Base-by-base conservation (phyloP, 805 yeast genomes). In the Hanseniaspora clermontiae region DNA sequence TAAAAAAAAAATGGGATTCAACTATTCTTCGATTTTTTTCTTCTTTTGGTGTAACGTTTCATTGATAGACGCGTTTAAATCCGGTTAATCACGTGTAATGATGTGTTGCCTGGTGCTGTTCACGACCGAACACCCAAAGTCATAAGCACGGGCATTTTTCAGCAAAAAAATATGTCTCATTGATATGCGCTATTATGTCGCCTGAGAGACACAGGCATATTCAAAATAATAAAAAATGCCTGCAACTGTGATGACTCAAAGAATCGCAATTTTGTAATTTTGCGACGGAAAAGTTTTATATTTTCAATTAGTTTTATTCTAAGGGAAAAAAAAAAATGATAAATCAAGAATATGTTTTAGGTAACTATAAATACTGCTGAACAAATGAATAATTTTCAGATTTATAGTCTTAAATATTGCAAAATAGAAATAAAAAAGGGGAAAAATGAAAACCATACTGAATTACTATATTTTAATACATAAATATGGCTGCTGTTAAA, bases 401-500 rank as follows among this genome's bases (percentile, higher is more conserved):
- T 7, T 39, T 17, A 5, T n/a, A 19, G 11, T 39, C 6, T 3
- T 39, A 17, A 2, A 3, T 17, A 8, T 17, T n/a, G 1, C 19
- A 7, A 3, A 19, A 10, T 17, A 39, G 19, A 10, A 9, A 42
- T 29, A n/a, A 17, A 12, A 43, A 9, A 3, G 36, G 38, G n/a
- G n/a, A n/a, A n/a, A 46, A 47, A 50, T 29, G 48, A 50, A 47
- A 40, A 34, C 20, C 27, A 20, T 15, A 42, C 17, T 11, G 39
- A 38, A 32, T 24, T 24, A 24, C 27, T 24, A 24, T 24, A 24
- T 24, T 24, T 24, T 24, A 19, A 29, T 3, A 31, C 12, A 39
- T 31, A 49, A 24, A 24, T 29, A 57, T 65, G 40, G 61, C 60
- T 61, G 67, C 77, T 61, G 87, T 84, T 40, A 81, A 77, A 54